These are phyloP conservation scores for Podila epigama DNA, from an alignment of 192 early-diverging fungal genomes.

Conservation along the genomic window DNA sequence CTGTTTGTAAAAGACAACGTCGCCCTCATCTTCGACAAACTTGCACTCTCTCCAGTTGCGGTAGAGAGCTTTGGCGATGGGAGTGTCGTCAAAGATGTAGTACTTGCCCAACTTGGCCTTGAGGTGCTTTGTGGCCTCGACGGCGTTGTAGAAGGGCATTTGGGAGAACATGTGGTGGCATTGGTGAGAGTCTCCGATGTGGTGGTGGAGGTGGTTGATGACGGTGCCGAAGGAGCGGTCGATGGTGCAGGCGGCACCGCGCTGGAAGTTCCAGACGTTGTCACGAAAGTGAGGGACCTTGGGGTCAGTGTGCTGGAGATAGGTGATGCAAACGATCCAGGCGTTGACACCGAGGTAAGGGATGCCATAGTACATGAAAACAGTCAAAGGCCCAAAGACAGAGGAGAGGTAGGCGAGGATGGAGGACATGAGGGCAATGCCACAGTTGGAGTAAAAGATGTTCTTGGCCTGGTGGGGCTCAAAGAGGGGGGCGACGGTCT, in stretches of 20 bases:
- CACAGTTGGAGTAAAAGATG: constrained; percentile 81
- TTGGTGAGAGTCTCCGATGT: constrained; percentile 91
- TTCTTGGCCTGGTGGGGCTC: constrained; percentile 72
- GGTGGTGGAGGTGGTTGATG: constrained; percentile 77
- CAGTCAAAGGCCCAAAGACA: constrained; percentile 62
- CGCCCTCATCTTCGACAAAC: constrained; percentile 94
- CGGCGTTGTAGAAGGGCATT: constrained; percentile 96
- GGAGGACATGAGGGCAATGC: constrained; percentile 64
- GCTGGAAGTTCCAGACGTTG: constrained; percentile 87
- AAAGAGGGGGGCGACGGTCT: constrained; percentile 80
- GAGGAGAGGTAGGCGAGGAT: constrained; percentile 60
- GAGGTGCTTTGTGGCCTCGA: constrained; percentile 84
- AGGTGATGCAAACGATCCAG: constrained; percentile 96
- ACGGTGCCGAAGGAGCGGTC: constrained; percentile 92
- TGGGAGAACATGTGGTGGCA: constrained; percentile 94
- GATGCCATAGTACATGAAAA: constrained; percentile 85
- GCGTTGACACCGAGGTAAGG: constrained; percentile 92
- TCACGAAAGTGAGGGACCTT: constrained; percentile 86
- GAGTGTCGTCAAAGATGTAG: constrained; percentile 80
- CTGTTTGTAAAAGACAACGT: constrained; percentile 72
- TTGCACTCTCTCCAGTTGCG: constrained; percentile 72
- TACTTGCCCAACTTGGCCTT: constrained; percentile 83
- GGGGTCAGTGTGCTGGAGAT: constrained; percentile 91
- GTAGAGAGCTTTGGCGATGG: constrained; percentile 73
- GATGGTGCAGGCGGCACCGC: constrained; percentile 87